These are phyloP conservation scores for Xylariaceae sp. DNA, from an alignment of 2,329 filamentous ascomycete genomes.

Conservation along the genomic window DNA sequence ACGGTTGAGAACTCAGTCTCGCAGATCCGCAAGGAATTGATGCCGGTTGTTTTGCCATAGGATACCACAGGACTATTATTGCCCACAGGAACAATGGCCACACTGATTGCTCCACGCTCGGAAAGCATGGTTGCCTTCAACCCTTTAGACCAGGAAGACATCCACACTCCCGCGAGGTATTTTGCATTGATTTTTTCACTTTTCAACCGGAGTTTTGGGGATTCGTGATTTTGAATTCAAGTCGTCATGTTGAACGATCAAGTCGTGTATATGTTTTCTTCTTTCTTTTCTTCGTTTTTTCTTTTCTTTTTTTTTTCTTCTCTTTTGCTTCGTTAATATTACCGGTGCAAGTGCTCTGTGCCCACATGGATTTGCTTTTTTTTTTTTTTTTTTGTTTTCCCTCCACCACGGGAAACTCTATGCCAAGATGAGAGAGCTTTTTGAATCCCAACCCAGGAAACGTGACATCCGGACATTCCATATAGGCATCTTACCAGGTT, in stretches of 20 bases:
- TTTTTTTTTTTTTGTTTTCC: neutral
- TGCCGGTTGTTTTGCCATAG: slow-evolving; percentile 33
- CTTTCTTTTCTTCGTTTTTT: slow-evolving; percentile 15
- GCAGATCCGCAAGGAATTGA: slow-evolving; percentile 25
- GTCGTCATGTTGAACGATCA: slow-evolving; percentile 29
- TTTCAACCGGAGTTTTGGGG: slow-evolving; percentile 37
- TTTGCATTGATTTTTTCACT: slow-evolving; percentile 45
- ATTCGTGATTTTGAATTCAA: slow-evolving; percentile 31
- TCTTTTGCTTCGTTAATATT: slow-evolving; percentile 17
- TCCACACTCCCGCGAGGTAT: slow-evolving; percentile 58
- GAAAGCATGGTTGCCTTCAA: slow-evolving; percentile 50
- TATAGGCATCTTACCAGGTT: slow-evolving; percentile 17
- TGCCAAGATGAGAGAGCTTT: slow-evolving; percentile 10
- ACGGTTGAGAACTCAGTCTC: slow-evolving; percentile 29
- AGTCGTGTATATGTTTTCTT: slow-evolving; percentile 28
- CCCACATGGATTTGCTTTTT: neutral
- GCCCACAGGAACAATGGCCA: slow-evolving; percentile 45
- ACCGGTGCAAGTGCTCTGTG: slow-evolving; percentile 26
- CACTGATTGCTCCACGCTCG: slow-evolving; percentile 43
- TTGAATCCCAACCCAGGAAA: slow-evolving; percentile 19
- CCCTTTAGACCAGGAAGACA: slow-evolving; percentile 52
- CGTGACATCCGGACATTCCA: slow-evolving; percentile 18
- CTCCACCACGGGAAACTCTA: slow-evolving; percentile 13
- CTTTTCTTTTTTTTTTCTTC: slow-evolving; percentile 16
- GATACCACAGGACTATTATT: slow-evolving; percentile 31